These are phyloP conservation scores for Daldinia concentrica DNA, from an alignment of 495 filamentous ascomycete genomes.

Conservation along the genomic window DNA sequence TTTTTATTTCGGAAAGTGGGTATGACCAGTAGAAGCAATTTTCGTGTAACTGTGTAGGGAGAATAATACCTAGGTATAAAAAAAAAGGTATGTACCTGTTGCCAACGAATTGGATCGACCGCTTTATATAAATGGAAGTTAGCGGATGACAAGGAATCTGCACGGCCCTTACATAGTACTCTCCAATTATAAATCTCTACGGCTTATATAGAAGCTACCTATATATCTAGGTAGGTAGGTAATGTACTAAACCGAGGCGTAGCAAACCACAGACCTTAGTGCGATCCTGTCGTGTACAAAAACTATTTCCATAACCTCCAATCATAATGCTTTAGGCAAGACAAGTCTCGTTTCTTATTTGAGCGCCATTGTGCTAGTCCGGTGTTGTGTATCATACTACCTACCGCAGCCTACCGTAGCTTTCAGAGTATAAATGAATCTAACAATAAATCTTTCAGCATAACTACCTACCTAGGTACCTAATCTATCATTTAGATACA, in stretches of 20 bases:
- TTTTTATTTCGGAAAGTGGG: no score
- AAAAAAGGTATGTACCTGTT: neutral
- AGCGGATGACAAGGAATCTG: neutral
- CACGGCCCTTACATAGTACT: no score
- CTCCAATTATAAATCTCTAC: neutral
- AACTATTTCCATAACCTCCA: neutral
- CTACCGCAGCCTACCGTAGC: neutral
- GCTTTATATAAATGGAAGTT: neutral
- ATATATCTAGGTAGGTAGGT: no score
- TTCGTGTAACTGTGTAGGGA: neutral
- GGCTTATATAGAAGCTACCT: no score
- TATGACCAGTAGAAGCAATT: no score
- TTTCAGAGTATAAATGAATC: neutral
- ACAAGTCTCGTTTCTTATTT: neutral
- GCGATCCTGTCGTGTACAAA: neutral
- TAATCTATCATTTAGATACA: neutral
- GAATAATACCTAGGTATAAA: neutral
- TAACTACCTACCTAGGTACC: no score
- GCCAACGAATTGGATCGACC: neutral
- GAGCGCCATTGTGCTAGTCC: neutral
- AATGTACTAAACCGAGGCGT: no score
- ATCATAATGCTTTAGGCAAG: neutral
- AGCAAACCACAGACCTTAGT: neutral
- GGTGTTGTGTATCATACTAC: neutral
- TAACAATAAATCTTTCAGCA: no score